Percentiles rank a stretch among this genome's conserved stretches.
These are phyloP conservation scores for Pichia cephalocereana DNA, from an alignment of 805 yeast genomes.

Conservation along the genomic window DNA sequence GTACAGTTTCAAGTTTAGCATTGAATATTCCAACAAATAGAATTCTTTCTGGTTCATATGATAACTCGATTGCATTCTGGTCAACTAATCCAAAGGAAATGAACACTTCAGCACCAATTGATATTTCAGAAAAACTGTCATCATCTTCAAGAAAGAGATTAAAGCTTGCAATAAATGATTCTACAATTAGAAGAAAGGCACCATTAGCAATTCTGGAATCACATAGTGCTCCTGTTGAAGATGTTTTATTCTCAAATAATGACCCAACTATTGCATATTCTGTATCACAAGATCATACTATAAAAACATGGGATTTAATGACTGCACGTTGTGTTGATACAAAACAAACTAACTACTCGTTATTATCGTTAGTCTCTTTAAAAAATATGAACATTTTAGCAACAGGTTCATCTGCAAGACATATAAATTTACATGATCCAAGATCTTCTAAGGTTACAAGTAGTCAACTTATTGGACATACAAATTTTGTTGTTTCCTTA, in stretches of 20 bases:
- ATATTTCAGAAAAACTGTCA: conserved; percentile 35
- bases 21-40: conserved; percentile 45
- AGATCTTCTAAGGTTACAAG: conserved; percentile 61
- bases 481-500: conserved; percentile 79
- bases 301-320: conserved; percentile 93
- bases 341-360: conserved; percentile 74
- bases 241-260: conserved; percentile 58
- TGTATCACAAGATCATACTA: conserved; percentile 90
- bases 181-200: conserved; percentile 69
- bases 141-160: conserved; percentile 86
- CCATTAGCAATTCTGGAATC: conserved; percentile 74
- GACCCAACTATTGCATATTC: conserved; percentile 86
- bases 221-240: conserved; percentile 84
- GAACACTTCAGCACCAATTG: conserved; percentile 44
- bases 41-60: conserved; percentile 80
- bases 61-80: conserved; percentile 78
- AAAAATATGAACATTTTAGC: conserved; percentile 65
- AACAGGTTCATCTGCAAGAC: conserved; percentile 97
- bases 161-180: conserved; percentile 67
- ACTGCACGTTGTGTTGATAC: conserved; percentile 83
- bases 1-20: conserved; percentile 72
- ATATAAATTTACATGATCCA: conserved; percentile 89
- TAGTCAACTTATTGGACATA: conserved; percentile 76
- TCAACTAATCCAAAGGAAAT: conserved; percentile 79
- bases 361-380: conserved; percentile 65